Evolutionary conservation across 768 basidiomycete genomes (phyloP).

Genomic region (Leccinum subgranulosum): DNA sequence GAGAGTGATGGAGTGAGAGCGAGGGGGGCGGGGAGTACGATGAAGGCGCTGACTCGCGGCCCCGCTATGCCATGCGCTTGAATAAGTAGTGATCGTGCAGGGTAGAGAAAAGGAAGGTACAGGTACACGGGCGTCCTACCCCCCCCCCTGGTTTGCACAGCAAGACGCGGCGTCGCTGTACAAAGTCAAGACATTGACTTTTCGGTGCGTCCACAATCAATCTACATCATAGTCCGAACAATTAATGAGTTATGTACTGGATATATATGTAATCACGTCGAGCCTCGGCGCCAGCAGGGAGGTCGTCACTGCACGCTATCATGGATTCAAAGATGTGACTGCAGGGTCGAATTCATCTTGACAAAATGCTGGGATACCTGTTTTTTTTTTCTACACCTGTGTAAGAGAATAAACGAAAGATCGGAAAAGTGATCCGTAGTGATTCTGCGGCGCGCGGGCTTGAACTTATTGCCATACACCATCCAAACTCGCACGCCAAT

Average conservation of each 20-base stretch:
- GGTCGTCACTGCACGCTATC: not conserved
- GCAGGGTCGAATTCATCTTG: not conserved
- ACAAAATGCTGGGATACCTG: too few species aligned
- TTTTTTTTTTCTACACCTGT: too few species aligned
- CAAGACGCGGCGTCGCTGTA: not conserved
- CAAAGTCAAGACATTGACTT: not conserved
- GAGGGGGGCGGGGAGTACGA: not conserved
- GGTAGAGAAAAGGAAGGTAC: not conserved
- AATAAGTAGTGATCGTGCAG: not conserved
- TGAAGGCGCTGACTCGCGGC: not conserved
- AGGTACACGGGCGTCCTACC: not conserved
- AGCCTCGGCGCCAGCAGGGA: not conserved
- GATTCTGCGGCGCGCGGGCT: not conserved
- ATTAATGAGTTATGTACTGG: not conserved
- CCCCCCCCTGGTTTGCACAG: not conserved
- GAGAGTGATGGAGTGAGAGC: not conserved
- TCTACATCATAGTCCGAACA: not conserved
- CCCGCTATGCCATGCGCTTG: not conserved
- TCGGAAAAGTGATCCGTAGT: too few species aligned
- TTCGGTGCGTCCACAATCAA: not conserved
- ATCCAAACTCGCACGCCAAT: not conserved
- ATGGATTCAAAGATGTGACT: not conserved
- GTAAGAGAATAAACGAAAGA: too few species aligned
- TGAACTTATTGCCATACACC: too few species aligned
- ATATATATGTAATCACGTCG: not conserved